Base-by-base conservation (phyloP, 805 yeast genomes). In the Zygosaccharomyces bailii region DNA sequence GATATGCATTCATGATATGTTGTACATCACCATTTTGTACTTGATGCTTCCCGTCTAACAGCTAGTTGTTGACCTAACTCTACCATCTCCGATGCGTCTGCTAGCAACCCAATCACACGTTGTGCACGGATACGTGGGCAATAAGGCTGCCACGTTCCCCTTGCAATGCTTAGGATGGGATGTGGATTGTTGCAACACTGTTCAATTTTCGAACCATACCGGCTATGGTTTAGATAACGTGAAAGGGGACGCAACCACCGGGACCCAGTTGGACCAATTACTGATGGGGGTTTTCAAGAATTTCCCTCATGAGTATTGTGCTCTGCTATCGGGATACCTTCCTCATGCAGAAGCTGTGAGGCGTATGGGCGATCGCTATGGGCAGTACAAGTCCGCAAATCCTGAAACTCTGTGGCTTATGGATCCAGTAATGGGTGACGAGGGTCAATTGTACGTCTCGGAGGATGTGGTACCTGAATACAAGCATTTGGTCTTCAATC, bases 91-190 rank as follows among this genome's bases (percentile, higher is more conserved):
- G 10, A 37, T 37, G 40, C 40, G 51, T 27, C 25, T 48, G 35
- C 24, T 48, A 33, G 45, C 51, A 17, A 48, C 51, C 5, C 91
- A 87, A 54, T 87, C 96, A 4, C 97, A 93, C 63, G 98, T 93
- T 1, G 89, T 81, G 2, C 98, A 91, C 60, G 99, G 99, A 1
- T 84, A 86, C 56, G 99, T 93, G 1, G 99, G 99, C 1, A 89
- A 89, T 63, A 77, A 82, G 46, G 96, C 96, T 0, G 86, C 93
- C 0, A 85, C 91, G 4, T 86, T 93, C 60, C 96, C 98, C 0
- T 68, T 91, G 13, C 97, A 91, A 59, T 70, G 80, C 34, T 72
- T 78, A 34, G 95, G 93, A 0, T 91, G 97, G 96, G 93, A 93
- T 60, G 96, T 90, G 7, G 96, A 91, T 60, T 80, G 81, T 16